Evolutionary conservation across 495 filamentous ascomycete genomes (phyloP).

Genomic region (Aspergillus conjunctus): DNA sequence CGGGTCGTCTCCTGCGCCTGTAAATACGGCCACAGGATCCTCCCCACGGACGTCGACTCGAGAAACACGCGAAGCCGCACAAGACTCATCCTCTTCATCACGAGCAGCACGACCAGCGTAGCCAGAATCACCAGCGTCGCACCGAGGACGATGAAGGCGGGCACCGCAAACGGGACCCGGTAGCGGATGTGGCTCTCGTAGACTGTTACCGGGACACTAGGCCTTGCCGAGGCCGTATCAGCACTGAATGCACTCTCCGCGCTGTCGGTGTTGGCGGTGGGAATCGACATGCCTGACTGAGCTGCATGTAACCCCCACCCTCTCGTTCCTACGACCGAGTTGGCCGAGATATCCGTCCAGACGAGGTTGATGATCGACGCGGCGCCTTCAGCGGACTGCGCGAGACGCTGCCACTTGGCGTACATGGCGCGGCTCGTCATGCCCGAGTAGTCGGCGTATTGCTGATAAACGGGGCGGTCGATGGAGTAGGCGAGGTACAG

Average conservation of each 20-base stretch:
- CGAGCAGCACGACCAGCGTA: not conserved
- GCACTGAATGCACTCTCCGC: not conserved
- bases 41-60: constrained; percentile 11
- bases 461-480: not conserved
- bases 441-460: constrained; percentile 18
- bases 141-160: constrained; percentile 25
- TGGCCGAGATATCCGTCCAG: constrained; percentile 44
- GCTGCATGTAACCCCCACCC: constrained; percentile 14
- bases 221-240: not conserved
- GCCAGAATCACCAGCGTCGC: not conserved
- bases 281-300: not conserved
- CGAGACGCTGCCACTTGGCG: constrained; percentile 20
- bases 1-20: not conserved
- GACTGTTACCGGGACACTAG: constrained; percentile 27
- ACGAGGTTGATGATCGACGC: constrained; percentile 42
- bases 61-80: not conserved
- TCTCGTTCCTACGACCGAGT: constrained; percentile 38
- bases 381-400: constrained; percentile 2
- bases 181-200: constrained; percentile 32
- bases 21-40: constrained; percentile 3
- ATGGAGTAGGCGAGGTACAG: constrained; percentile 22
- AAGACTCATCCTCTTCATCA: constrained; percentile 2
- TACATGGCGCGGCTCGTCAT: not conserved
- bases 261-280: not conserved
- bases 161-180: constrained; percentile 36